Percentiles rank a stretch among this genome's conserved stretches.
phyloP scores from a whole-genome alignment of 345 rosid species.

The Acer yangbiense region DNA sequence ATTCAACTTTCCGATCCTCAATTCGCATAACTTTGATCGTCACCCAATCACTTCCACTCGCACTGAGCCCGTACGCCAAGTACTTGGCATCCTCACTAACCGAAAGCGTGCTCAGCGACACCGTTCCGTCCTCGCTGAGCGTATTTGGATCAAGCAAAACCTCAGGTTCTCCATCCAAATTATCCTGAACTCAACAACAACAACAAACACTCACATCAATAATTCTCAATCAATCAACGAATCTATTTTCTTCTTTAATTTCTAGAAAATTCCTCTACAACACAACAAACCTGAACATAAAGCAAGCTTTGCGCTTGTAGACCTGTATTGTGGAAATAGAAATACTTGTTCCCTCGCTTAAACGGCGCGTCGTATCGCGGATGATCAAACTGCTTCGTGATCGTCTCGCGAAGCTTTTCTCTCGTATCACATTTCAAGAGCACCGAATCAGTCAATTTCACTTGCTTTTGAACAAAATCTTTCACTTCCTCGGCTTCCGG shows the following conservation, averaged over 20 bases:
- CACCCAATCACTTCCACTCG: slow-evolving; percentile 98
- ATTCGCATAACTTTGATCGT: slow-evolving; percentile 70
- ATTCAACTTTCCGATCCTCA: slow-evolving; percentile 61
- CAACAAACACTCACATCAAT: not conserved
- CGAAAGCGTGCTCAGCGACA: slow-evolving; percentile 51
- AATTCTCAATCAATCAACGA: not conserved
- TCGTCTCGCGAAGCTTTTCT: slow-evolving; percentile 59
- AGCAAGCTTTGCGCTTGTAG: slow-evolving; percentile 86
- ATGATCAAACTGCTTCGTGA: slow-evolving; percentile 69
- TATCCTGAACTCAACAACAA: slow-evolving; percentile 45
- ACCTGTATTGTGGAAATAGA: slow-evolving; percentile 85
- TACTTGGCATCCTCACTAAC: slow-evolving; percentile 77
- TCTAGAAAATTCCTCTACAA: not conserved
- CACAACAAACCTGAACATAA: slow-evolving; percentile 61
- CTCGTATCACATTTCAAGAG: slow-evolving; percentile 58
- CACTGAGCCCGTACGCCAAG: slow-evolving; percentile 77
- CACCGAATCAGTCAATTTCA: slow-evolving; percentile 60
- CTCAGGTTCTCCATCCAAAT: slow-evolving; percentile 72
- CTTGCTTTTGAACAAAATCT: slow-evolving; percentile 75
- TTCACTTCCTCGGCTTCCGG: slow-evolving; percentile 79
- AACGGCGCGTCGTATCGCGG: slow-evolving; percentile 80
- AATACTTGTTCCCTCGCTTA: slow-evolving; percentile 63
- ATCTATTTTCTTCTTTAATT: not conserved
- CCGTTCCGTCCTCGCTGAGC: slow-evolving; percentile 89
- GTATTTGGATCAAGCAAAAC: slow-evolving; percentile 84